These are phyloP conservation scores for Sedum album DNA, from an alignment of 164 flowering plant species.

Conservation along the genomic window DNA sequence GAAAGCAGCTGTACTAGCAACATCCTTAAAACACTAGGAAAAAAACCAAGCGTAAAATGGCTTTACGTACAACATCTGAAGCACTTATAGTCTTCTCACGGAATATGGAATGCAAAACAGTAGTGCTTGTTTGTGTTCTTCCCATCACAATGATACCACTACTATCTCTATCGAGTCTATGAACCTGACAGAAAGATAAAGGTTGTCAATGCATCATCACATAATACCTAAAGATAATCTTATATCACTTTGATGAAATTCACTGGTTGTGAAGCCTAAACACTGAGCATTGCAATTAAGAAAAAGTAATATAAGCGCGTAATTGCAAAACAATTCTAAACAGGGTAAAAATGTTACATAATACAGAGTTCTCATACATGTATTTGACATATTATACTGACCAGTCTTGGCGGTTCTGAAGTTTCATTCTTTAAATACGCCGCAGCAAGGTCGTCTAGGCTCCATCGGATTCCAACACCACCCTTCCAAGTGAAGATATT, in stretches of 20 bases:
- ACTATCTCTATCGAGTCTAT: slow-evolving; percentile 92
- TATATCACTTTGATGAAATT: background rate
- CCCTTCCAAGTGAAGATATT: slow-evolving; percentile 42
- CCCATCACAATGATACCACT: slow-evolving; percentile 95
- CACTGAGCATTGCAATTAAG: no score
- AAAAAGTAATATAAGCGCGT: no score
- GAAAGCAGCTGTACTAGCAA: background rate
- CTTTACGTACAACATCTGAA: slow-evolving; percentile 39
- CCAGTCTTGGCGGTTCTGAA: slow-evolving; percentile 80
- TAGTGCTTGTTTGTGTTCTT: slow-evolving; percentile 71
- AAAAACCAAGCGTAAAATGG: background rate
- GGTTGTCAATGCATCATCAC: background rate
- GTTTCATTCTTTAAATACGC: slow-evolving; percentile 51
- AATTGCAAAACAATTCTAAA: background rate
- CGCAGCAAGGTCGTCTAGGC: slow-evolving; percentile 79
- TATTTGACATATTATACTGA: slow-evolving; percentile 24
- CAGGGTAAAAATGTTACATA: background rate
- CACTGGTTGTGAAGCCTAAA: no score
- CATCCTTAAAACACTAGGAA: background rate
- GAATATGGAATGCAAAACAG: slow-evolving; percentile 75
- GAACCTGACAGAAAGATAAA: slow-evolving; percentile 46
- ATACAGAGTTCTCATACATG: background rate
- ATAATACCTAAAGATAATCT: background rate
- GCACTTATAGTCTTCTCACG: slow-evolving; percentile 82
- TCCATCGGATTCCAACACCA: slow-evolving; percentile 67